Base-by-base conservation (phyloP, 495 filamentous ascomycete species). In the Glarea lozoyensis region DNA sequence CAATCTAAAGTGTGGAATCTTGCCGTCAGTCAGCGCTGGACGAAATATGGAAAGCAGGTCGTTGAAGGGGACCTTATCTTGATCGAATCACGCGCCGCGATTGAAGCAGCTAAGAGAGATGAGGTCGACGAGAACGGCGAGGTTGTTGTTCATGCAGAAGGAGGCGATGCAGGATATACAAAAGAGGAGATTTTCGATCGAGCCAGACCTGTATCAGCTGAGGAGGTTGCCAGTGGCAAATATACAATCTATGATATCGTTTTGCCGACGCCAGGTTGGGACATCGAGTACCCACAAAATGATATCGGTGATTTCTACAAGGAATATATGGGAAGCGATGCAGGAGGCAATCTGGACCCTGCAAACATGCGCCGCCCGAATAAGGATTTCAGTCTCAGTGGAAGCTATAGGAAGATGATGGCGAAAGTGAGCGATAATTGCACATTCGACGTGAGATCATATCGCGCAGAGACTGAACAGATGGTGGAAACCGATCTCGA, bases 1-100 rank as follows among this genome's bases (percentile, higher is more conserved):
- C 92, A 98, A 58, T 89, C 83, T 4, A 71, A 88, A 9, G 82
- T 98, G 7, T 98, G 89, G 89, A 98, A 98, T 63, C 66, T 71
- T 43, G 86, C 79, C 18, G 87, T 74, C 11, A 80, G 81, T 42
- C 79, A 80, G 51, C 82, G 92, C 43, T 92, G 78, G 84, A 76
- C 75, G 30, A 66, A 69, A 15, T 85, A 78, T 56, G 88, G 82
- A 13, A 56, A 66, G 24, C 65, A 69, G 42, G 83, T 94, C 7
- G 69, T 96, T 18, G 79, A 85, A 49, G 92, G 92, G 9, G 92
- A 98, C 55, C 70, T 98, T 2, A 81, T 98, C 13, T 62, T 97
- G 33, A 60, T 85, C 17, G 62, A 74, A 40, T 70, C 78, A 42
- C 65, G 72, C 46, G 65, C 59, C 25, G 66, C 67, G 30, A 68